These are phyloP conservation scores for Basipetospora chlamydospora DNA, from an alignment of 2,329 filamentous ascomycete genomes.

Conservation along the genomic window DNA sequence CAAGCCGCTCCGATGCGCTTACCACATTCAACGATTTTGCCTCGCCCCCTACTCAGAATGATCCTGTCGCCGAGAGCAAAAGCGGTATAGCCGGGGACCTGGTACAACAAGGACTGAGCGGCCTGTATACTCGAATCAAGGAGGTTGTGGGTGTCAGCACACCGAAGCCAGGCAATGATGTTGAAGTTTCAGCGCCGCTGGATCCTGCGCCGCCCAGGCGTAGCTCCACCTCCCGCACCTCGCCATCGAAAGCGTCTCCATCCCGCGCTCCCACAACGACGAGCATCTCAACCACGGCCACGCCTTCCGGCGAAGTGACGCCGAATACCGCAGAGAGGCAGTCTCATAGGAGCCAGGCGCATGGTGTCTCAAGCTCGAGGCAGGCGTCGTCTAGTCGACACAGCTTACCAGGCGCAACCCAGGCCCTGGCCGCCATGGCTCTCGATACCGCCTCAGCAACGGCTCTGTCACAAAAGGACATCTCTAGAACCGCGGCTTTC, in stretches of 20 bases:
- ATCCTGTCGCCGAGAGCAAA: conserved; percentile 50
- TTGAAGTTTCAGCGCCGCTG: conserved; percentile 28
- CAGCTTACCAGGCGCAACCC: conserved; percentile 2
- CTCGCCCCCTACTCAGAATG: conserved; percentile 47
- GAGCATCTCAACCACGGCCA: conserved; percentile 10
- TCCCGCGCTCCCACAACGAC: conserved; percentile 28
- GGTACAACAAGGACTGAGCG: conserved; percentile 75
- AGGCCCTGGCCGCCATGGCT: conserved; percentile 2
- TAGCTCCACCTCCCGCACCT: conserved; percentile 24
- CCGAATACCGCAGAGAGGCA: not conserved
- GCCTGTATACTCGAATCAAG: conserved; percentile 73
- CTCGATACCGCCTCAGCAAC: not conserved
- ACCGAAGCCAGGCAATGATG: conserved; percentile 19
- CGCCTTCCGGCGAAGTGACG: not conserved
- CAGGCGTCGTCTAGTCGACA: not conserved
- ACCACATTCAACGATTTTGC: conserved; percentile 94
- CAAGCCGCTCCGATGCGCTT: conserved; percentile 69
- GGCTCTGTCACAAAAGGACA: not conserved
- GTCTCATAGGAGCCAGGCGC: not conserved
- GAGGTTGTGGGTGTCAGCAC: conserved; percentile 59
- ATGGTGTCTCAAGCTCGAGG: not conserved
- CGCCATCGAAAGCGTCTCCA: conserved; percentile 25
- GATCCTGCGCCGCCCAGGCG: conserved; percentile 27
- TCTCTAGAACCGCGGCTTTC: not conserved
- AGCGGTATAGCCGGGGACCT: conserved; percentile 56